Evolutionary conservation across 1,284 basidiomycete genomes (phyloP), one percentile per base, ranked within the genome.

Genomic region (Ganoderma resinaceum): DNA sequence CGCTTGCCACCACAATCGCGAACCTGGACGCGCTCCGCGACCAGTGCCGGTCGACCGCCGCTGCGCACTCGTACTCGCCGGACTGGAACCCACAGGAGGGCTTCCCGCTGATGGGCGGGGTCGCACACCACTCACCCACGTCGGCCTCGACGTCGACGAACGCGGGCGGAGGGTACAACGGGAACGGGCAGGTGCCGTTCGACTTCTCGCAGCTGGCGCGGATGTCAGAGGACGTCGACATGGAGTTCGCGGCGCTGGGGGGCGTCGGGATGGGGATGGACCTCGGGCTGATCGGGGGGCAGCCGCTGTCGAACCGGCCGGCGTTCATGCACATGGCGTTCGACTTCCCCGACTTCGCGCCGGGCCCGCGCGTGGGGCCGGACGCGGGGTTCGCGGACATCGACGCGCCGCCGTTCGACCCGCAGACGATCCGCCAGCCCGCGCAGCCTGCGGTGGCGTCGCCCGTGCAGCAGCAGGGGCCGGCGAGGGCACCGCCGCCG

Each of bases 261-360:
- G 67, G 70, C 5, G 73, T 75, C 66, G 73, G 70, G 59, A 67
- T 76, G 65, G 70, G 70, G 37, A 73, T 75, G 71, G 73, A 71
- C 57, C 70, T 76, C 66, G 70, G 72, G 46, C 69, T 74, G 63
- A 70, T 74, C 63, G 66, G 69, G 42, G 72, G 72, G 57, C 70
- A 70, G 69, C 73, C 69, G 70, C 69, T 73, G 42, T 71, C 73
- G 66, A 74, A 73, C 67, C 60, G 69, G 64, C 72, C 72, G n/a
- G n/a, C n/a, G 64, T 74, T 69, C 70, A 74, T 49, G 46, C 46
- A 49, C 23, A 49, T 76, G 75, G 72, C 70, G 58, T 75, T 75
- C 52, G 75, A 74, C 40, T 70, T 76, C 52, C 74, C 75, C 59
- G 74, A 73, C 66, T 67, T 76, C 53, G 63, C 69, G 5, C 62